Evolutionary conservation across 139 green algal genomes (phyloP).

Genomic region (Asterochloris erici): DNA sequence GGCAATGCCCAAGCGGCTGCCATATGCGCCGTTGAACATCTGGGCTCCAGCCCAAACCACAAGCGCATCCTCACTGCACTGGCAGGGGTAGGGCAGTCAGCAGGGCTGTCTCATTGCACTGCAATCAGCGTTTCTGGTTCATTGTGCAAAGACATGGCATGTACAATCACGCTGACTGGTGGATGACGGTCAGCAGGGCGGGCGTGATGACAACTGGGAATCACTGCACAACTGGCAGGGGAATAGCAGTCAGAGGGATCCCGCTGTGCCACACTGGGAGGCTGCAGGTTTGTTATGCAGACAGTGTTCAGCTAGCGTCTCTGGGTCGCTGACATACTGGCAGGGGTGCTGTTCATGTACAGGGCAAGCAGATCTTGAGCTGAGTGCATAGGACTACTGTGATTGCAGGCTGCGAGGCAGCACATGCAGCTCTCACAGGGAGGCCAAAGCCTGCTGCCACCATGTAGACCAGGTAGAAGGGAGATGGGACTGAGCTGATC

Average conservation of each 20-base stretch:
- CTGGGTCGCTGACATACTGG: no score
- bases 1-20: not conserved
- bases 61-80: conserved; percentile 36
- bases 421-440: conserved; percentile 7
- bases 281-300: not conserved
- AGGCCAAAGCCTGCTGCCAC: conserved; percentile 25
- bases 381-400: not conserved
- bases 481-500: conserved; percentile 11
- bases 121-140: no score
- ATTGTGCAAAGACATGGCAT: no score
- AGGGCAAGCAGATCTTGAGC: not conserved
- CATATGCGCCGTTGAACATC: conserved; percentile 20
- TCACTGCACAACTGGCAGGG: no score
- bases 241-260: no score
- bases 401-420: not conserved
- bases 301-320: not conserved
- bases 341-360: not conserved
- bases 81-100: not conserved
- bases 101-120: not conserved
- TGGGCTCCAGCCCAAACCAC: conserved; percentile 28
- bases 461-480: conserved; percentile 24
- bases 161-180: no score
- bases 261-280: no score
- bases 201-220: no score
- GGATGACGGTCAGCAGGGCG: no score